A percentile compares a stretch with the other conserved stretches of the same genome.
Conservation (phyloP, 768 basidiomycete species). For the Jaapia argillacea region DNA sequence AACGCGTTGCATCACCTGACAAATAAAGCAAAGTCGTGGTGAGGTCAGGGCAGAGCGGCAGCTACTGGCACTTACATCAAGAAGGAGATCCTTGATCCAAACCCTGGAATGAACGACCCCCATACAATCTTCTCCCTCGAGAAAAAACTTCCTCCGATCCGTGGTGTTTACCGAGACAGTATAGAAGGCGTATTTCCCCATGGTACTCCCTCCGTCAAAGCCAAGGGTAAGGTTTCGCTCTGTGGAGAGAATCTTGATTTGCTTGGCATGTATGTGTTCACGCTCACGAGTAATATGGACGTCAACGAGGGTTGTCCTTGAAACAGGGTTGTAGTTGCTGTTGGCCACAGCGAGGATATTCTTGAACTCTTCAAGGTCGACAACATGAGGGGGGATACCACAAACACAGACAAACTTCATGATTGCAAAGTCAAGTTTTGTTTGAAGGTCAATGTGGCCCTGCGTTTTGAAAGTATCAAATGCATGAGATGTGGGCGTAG, state of each 20-base stretch:
- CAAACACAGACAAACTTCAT: constrained; percentile 4
- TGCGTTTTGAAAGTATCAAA: too few relatives aligned
- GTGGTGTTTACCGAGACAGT: too few relatives aligned
- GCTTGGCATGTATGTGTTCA: constrained; percentile 1
- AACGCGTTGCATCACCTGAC: too few relatives aligned
- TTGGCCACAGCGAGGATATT: constrained; percentile 3
- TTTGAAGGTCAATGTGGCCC: neutral
- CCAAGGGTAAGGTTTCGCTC: neutral
- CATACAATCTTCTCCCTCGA: too few relatives aligned
- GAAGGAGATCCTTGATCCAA: too few relatives aligned
- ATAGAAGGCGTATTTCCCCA: neutral
- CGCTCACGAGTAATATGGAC: constrained; percentile 9
- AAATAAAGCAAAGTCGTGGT: too few relatives aligned
- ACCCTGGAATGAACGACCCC: too few relatives aligned
- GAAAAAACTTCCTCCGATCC: too few relatives aligned
- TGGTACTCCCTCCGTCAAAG: constrained; percentile 1
- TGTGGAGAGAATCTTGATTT: neutral
- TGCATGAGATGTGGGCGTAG: too few relatives aligned
- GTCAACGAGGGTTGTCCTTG: constrained; percentile 5
- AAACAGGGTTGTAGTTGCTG: constrained; percentile 2
- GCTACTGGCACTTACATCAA: too few relatives aligned
- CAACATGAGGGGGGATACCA: constrained; percentile 2
- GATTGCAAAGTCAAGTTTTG: constrained; percentile 1
- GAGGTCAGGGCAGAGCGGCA: too few relatives aligned
- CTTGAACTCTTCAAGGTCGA: constrained; percentile 6